These are phyloP conservation scores for Rhizophagus clarus DNA, from an alignment of 192 early-diverging fungal genomes.

Conservation along the genomic window DNA sequence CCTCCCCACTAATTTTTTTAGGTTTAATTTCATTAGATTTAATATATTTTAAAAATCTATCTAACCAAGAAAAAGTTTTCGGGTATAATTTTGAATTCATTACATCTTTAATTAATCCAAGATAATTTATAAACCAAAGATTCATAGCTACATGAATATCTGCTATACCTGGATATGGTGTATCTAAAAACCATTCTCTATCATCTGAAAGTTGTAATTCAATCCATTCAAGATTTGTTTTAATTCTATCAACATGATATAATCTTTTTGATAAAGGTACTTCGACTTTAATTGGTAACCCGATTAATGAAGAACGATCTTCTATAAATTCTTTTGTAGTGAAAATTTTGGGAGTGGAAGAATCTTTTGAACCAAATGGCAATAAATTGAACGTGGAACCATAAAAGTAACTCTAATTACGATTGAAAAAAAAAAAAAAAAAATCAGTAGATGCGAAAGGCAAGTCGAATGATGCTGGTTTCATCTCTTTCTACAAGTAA, in stretches of 20 bases:
- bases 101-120: conserved; percentile 31
- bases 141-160: conserved; percentile 37
- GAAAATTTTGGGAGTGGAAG: conserved; percentile 33
- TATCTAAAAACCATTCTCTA: conserved; percentile 41
- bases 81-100: conserved; percentile 29
- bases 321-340: conserved; percentile 27
- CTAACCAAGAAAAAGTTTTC: conserved; percentile 35
- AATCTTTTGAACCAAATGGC: background rate
- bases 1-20: conserved; percentile 37
- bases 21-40: conserved; percentile 18
- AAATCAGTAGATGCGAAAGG: too few species aligned
- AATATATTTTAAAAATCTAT: conserved; percentile 35
- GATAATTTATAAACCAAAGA: conserved; percentile 35
- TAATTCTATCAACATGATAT: conserved; percentile 30
- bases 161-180: conserved; percentile 23
- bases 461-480: too few species aligned
- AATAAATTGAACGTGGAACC: too few species aligned
- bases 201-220: conserved; percentile 33
- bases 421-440: background rate
- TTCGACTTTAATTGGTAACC: conserved; percentile 23
- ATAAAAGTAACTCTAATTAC: background rate
- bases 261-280: conserved; percentile 24
- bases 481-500: too few species aligned
- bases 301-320: conserved; percentile 35
- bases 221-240: conserved; percentile 33